Evolutionary conservation across 345 rosid genomes (phyloP).

Genomic region (Clausena lansium): DNA sequence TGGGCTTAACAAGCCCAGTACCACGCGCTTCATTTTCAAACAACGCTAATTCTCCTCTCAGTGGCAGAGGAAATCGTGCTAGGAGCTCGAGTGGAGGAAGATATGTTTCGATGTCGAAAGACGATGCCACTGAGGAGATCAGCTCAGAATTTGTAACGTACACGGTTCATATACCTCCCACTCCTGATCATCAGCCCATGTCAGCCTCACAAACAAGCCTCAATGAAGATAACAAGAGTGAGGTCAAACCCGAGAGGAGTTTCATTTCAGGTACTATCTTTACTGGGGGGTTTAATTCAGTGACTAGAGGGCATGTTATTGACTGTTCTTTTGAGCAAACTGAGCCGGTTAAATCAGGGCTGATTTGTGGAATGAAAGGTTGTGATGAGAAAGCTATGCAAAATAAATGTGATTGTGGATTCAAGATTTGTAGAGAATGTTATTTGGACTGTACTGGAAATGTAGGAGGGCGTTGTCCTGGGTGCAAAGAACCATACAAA

Average conservation of each 20-base stretch:
- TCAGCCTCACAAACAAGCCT: constrained; percentile 51
- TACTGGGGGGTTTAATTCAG: constrained; percentile 66
- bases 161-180: constrained; percentile 77
- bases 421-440: constrained; percentile 64
- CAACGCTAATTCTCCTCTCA: constrained; percentile 62
- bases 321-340: constrained; percentile 46
- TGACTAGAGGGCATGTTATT: constrained; percentile 69
- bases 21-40: constrained; percentile 54
- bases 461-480: constrained; percentile 71
- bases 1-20: constrained; percentile 67
- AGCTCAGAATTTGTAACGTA: constrained; percentile 57
- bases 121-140: constrained; percentile 36
- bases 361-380: constrained; percentile 62
- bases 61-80: constrained; percentile 40
- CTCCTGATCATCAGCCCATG: constrained; percentile 70
- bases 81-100: constrained; percentile 47
- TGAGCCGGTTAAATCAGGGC: constrained; percentile 32
- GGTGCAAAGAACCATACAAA: constrained; percentile 71
- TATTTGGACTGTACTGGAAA: constrained; percentile 50
- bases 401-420: constrained; percentile 67
- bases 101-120: constrained; percentile 52
- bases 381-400: constrained; percentile 62
- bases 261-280: constrained; percentile 63
- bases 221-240: constrained; percentile 30
- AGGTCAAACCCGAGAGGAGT: constrained; percentile 33